Conservation (phyloP, 139 green algal genomes). For the Marvania coccoides region DNA sequence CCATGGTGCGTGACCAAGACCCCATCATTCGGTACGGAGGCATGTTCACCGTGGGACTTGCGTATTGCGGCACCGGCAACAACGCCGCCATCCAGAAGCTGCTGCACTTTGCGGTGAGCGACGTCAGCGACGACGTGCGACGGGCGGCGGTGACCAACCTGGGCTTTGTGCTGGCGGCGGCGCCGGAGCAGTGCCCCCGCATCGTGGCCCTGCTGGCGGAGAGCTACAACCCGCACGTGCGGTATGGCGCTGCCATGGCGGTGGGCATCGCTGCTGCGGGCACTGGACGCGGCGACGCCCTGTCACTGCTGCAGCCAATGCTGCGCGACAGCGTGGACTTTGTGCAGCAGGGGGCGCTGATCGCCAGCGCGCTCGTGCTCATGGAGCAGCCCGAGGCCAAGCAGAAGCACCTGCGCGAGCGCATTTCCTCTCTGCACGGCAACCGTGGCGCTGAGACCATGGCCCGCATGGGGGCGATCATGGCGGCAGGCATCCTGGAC, state of each 20-base stretch:
- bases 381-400: slow-evolving; percentile 73
- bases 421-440: slow-evolving; percentile 69
- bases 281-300: slow-evolving; percentile 67
- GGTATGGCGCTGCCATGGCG: slow-evolving; percentile 93
- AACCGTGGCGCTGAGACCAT: slow-evolving; percentile 90
- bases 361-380: slow-evolving; percentile 88
- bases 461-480: slow-evolving; percentile 88
- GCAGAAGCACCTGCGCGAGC: slow-evolving; percentile 49
- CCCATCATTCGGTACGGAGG: slow-evolving; percentile 75
- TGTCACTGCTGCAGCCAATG: slow-evolving; percentile 83
- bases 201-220: slow-evolving; percentile 91
- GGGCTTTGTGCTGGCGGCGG: slow-evolving; percentile 86
- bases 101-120: slow-evolving; percentile 92
- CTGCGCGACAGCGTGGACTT: slow-evolving; percentile 18
- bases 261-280: slow-evolving; percentile 89
- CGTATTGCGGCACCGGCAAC: slow-evolving; percentile 92
- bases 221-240: slow-evolving; percentile 93
- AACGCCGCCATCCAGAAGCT: slow-evolving; percentile 91
- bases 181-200: slow-evolving; percentile 81
- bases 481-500: slow-evolving; percentile 91
- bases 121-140: slow-evolving; percentile 95
- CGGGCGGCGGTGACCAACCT: slow-evolving; percentile 81
- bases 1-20: slow-evolving; percentile 48
- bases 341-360: slow-evolving; percentile 71
- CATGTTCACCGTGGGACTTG: slow-evolving; percentile 89